Evolutionary conservation across 1,284 basidiomycete species (phyloP).

Genomic region (Earliella scabrosa): DNA sequence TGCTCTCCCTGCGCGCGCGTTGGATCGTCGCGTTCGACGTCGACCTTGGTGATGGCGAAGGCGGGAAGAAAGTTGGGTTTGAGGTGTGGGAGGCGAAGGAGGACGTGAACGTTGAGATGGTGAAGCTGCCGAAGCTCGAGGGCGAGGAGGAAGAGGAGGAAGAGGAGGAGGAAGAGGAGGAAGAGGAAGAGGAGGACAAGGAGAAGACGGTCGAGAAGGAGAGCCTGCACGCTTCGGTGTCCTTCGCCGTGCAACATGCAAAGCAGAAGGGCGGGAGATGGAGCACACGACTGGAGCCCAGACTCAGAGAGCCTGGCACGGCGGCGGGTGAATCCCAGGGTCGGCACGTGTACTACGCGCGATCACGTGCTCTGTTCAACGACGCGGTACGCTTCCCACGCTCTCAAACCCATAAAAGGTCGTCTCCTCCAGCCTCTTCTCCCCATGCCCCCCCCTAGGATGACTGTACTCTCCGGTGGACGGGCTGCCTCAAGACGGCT

Average conservation of each 20-base stretch:
- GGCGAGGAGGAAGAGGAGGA: conserved; percentile 59
- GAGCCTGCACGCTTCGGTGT: conserved; percentile 58
- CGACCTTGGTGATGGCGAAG: conserved; percentile 54
- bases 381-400: no score
- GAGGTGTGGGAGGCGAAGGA: conserved; percentile 92
- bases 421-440: no score
- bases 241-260: conserved; percentile 53
- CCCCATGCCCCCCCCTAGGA: no score
- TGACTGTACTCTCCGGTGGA: no score
- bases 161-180: conserved; percentile 53
- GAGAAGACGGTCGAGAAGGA: conserved; percentile 72
- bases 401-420: no score
- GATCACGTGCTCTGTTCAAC: no score
- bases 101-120: conserved; percentile 76
- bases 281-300: conserved; percentile 60
- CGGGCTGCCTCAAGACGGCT: no score
- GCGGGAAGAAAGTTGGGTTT: conserved; percentile 60
- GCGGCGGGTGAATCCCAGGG: no score
- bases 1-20: conserved; percentile 86
- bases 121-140: conserved; percentile 53
- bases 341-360: no score
- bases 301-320: no score
- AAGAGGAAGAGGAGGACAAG: conserved; percentile 63
- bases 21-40: conserved; percentile 76
- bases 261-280: conserved; percentile 52